phyloP scores from a whole-genome alignment of 148 eudicot species.

The Oxyria digyna region DNA sequence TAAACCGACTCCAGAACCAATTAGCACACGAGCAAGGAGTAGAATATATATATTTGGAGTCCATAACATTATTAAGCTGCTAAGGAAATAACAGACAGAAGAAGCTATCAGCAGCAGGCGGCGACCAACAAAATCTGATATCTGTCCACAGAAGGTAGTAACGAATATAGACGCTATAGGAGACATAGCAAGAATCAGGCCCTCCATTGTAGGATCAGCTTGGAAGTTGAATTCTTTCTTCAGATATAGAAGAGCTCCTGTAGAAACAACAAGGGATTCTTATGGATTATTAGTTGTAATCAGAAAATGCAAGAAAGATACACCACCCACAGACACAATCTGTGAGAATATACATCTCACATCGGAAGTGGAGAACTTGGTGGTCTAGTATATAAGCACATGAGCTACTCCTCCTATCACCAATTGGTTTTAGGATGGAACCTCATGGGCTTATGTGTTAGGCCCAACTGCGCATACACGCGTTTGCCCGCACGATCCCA shows the following conservation, averaged over 20 bases:
- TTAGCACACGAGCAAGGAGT: constrained; percentile 47
- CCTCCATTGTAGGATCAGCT: constrained; percentile 43
- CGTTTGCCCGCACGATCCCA: too few relatives aligned
- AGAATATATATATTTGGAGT: constrained; percentile 53
- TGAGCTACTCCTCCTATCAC: background rate
- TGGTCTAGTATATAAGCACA: too few relatives aligned
- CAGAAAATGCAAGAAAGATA: background rate
- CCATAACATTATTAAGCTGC: constrained; percentile 57
- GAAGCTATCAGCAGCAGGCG: constrained; percentile 52
- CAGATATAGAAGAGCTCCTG: constrained; percentile 53
- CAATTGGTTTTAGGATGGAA: background rate
- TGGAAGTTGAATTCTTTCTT: constrained; percentile 54
- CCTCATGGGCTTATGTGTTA: too few relatives aligned
- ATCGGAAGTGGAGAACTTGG: background rate
- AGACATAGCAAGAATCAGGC: constrained; percentile 56
- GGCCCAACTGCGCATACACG: too few relatives aligned
- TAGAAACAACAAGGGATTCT: background rate
- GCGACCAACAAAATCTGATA: constrained; percentile 55
- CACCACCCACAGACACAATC: background rate
- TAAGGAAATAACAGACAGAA: constrained; percentile 41
- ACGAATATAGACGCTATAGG: constrained; percentile 49
- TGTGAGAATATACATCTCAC: too few relatives aligned
- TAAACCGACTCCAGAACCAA: constrained; percentile 63
- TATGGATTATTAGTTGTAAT: background rate
- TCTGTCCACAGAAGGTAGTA: constrained; percentile 44